Evolutionary conservation across 768 basidiomycete genomes (phyloP).

Genomic region (Lactifluus piperatus): DNA sequence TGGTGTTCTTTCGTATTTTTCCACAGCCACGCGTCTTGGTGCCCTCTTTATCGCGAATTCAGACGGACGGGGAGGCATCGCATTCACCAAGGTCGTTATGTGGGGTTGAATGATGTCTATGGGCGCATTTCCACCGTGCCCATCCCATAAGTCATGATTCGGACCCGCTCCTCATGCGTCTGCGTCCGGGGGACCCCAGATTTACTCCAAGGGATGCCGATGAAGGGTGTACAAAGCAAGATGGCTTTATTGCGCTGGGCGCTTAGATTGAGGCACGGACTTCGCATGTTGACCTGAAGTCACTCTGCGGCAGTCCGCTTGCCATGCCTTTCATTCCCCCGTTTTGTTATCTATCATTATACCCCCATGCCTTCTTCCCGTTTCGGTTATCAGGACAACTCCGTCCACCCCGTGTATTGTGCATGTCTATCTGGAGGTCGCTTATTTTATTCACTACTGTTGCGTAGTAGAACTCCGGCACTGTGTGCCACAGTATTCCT

Average conservation of each 20-base stretch:
- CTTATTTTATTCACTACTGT: constrained; percentile 4
- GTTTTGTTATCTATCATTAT: constrained; percentile 3
- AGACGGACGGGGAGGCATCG: constrained; percentile 14
- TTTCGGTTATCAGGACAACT: not conserved
- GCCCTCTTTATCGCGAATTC: constrained; percentile 20
- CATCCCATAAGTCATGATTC: not conserved
- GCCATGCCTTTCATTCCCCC: not conserved
- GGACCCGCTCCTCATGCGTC: not conserved
- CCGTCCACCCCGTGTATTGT: not conserved
- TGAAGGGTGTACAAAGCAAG: not conserved
- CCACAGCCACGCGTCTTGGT: constrained; percentile 17
- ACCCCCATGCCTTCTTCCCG: not conserved
- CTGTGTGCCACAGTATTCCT: not conserved
- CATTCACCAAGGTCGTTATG: constrained; percentile 21
- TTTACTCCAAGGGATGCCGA: not conserved
- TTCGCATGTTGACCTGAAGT: not conserved
- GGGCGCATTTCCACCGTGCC: not conserved
- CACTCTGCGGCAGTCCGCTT: not conserved
- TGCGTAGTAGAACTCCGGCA: not conserved
- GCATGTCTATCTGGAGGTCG: not conserved
- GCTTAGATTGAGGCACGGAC: constrained; percentile 13
- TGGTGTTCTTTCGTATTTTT: not conserved
- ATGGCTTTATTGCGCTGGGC: constrained; percentile 3
- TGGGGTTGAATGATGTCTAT: constrained; percentile 14
- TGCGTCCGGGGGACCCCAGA: not conserved